phyloP scores from a whole-genome alignment of 1,284 basidiomycete species.

The Gymnopus androsaceus region DNA sequence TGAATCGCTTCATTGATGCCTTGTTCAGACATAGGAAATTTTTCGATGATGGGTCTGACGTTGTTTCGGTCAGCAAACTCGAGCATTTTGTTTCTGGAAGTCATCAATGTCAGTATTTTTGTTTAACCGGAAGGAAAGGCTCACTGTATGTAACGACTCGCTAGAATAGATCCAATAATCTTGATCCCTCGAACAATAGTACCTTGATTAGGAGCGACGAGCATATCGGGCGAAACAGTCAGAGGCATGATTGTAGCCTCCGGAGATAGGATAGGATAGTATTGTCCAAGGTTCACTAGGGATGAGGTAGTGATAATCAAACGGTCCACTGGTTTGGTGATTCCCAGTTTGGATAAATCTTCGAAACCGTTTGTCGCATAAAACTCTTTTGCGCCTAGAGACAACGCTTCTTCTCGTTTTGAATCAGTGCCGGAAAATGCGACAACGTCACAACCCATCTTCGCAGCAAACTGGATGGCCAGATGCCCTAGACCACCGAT shows the following conservation, averaged over 20 bases:
- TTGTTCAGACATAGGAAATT: conserved; percentile 29
- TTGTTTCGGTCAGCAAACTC: conserved; percentile 19
- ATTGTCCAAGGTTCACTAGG: conserved; percentile 27
- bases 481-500: conserved; percentile 40
- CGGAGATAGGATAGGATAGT: conserved; percentile 11
- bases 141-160: conserved; percentile 1
- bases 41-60: conserved; percentile 27
- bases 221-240: conserved; percentile 2
- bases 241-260: conserved; percentile 16
- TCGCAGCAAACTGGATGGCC: conserved; percentile 38
- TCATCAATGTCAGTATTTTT: neutral
- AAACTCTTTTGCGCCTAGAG: conserved; percentile 52
- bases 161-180: conserved; percentile 10
- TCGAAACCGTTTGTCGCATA: conserved; percentile 28
- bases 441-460: conserved; percentile 56
- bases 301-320: conserved; percentile 31
- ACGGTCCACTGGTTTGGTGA: conserved; percentile 25
- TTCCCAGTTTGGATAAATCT: conserved; percentile 23
- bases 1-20: conserved; percentile 32
- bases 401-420: conserved; percentile 56
- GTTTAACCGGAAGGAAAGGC: neutral
- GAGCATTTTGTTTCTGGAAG: conserved; percentile 13
- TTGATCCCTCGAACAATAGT: conserved; percentile 1
- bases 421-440: conserved; percentile 57
- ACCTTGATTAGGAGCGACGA: conserved; percentile 4